A percentile compares a stretch with the other conserved stretches of the same genome.
Evolutionary conservation across 73 alveolate genomes (phyloP).

Genomic region (Paramecium sonneborni): DNA sequence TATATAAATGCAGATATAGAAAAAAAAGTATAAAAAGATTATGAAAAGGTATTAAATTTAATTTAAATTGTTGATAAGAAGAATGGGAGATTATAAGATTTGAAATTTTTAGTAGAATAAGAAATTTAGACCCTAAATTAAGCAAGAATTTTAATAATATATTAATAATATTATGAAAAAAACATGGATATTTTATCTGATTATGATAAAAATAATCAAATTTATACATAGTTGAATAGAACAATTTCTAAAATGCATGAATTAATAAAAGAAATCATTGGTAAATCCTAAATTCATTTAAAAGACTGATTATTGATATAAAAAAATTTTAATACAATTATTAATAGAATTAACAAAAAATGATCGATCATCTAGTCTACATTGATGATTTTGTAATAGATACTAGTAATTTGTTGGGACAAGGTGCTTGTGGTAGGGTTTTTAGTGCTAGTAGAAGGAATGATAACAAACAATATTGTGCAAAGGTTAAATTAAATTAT

Average conservation of each 20-base stretch:
- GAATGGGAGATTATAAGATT: background rate
- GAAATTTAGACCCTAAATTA: background rate
- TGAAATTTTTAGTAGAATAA: background rate
- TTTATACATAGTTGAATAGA: background rate
- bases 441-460: background rate
- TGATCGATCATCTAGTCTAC: background rate
- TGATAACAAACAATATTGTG: background rate
- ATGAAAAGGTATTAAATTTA: background rate
- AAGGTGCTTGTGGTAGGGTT: background rate
- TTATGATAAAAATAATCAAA: background rate
- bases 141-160: background rate
- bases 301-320: too few species aligned
- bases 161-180: background rate
- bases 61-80: background rate
- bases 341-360: background rate
- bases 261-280: background rate
- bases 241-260: background rate
- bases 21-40: background rate
- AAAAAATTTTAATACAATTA: background rate
- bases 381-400: background rate
- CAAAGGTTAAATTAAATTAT: background rate
- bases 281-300: too few species aligned
- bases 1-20: background rate
- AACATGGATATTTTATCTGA: background rate
- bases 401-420: background rate